Percentiles rank a stretch among this genome's conserved stretches.
Evolutionary conservation across 2,329 filamentous ascomycete genomes (phyloP).

Genomic region (Aspergillus brasiliensis): DNA sequence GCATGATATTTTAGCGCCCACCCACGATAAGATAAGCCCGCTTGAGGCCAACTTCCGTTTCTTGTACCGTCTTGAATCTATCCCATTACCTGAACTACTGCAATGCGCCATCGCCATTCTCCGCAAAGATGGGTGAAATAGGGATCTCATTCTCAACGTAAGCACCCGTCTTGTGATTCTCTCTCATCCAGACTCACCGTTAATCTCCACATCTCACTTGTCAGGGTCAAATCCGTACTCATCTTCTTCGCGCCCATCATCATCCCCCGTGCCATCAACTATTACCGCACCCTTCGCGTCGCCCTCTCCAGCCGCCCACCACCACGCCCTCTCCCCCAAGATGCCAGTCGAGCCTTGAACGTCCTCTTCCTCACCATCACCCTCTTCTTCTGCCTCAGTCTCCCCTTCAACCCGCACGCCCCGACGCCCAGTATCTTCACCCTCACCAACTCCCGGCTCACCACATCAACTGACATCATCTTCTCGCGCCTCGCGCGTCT

Average conservation of each 20-base stretch:
- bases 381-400: conserved; percentile 61
- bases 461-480: conserved; percentile 80
- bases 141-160: conserved; percentile 37
- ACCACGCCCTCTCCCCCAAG: conserved; percentile 38
- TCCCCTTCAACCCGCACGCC: conserved; percentile 66
- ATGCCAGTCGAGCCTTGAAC: conserved; percentile 45
- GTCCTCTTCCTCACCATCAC: conserved; percentile 57
- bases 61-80: neutral
- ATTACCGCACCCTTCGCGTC: conserved; percentile 39
- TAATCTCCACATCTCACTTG: neutral
- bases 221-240: conserved; percentile 45
- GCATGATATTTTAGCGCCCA: conserved; percentile 19
- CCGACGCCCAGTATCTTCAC: conserved; percentile 69
- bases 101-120: conserved; percentile 1
- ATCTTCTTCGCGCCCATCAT: conserved; percentile 48
- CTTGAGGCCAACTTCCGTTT: conserved; percentile 14
- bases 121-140: conserved; percentile 30
- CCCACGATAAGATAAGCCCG: conserved; percentile 17
- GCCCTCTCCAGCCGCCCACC: conserved; percentile 39
- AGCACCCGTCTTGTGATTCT: conserved; percentile 9
- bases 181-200: neutral
- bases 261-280: conserved; percentile 41
- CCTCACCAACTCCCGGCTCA: conserved; percentile 75
- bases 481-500: conserved; percentile 68
- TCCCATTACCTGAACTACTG: neutral